Conservation (phyloP, 129 eudicot species). For the Flaveria linearis region DNA sequence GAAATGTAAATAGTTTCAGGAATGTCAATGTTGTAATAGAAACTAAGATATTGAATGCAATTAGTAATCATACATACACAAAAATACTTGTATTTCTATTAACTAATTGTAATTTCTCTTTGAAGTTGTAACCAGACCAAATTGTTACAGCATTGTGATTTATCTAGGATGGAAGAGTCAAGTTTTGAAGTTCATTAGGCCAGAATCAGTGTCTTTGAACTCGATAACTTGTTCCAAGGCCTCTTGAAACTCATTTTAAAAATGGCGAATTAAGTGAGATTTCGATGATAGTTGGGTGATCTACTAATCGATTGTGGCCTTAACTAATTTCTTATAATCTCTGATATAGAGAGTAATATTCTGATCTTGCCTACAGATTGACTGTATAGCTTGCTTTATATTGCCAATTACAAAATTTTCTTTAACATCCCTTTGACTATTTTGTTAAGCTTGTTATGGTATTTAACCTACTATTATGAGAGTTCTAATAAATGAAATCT, state of each 20-base stretch:
- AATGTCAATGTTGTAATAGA: background rate
- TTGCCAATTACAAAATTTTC: background rate
- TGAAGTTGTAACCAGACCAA: conserved; percentile 2
- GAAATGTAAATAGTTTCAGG: no score
- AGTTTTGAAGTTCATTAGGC: conserved; percentile 1
- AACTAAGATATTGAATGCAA: background rate
- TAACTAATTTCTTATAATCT: background rate
- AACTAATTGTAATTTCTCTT: background rate
- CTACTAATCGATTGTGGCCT: background rate
- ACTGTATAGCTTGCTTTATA: background rate
- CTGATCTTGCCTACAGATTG: background rate
- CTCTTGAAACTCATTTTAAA: background rate
- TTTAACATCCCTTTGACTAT: background rate
- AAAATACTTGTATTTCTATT: background rate
- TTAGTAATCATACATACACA: background rate
- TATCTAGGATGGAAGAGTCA: background rate
- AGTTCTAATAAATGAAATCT: background rate
- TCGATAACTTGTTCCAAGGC: conserved; percentile 3
- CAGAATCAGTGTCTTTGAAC: conserved; percentile 3
- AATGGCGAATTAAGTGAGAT: background rate
- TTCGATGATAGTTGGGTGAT: background rate
- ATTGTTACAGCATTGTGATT: background rate
- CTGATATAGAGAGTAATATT: background rate
- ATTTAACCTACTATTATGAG: background rate
- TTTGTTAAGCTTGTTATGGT: conserved; percentile 10